These are phyloP conservation scores for Globisporangium acanthophoron DNA, from an alignment of 352 stramenopile genomes.

Conservation along the genomic window DNA sequence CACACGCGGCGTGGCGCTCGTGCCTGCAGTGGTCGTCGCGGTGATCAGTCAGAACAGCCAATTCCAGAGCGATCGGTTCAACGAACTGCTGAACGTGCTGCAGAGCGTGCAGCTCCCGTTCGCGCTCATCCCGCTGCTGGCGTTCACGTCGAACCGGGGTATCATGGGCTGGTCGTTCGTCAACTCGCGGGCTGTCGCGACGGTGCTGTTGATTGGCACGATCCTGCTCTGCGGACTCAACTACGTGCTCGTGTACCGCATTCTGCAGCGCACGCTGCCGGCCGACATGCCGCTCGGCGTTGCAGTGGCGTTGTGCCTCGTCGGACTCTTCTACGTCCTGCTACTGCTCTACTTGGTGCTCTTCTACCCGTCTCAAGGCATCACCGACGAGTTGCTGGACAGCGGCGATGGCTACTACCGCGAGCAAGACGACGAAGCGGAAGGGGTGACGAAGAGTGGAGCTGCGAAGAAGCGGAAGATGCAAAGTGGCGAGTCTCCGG, in stretches of 20 bases:
- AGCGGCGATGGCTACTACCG: background rate
- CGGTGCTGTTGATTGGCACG: constrained; percentile 31
- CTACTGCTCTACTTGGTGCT: constrained; percentile 57
- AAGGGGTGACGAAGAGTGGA: background rate
- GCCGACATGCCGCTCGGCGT: constrained; percentile 20
- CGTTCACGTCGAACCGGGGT: constrained; percentile 50
- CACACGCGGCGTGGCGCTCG: constrained; percentile 81
- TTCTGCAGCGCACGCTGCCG: constrained; percentile 32
- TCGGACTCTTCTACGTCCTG: constrained; percentile 27
- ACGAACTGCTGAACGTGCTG: constrained; percentile 82
- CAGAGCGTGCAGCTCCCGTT: constrained; percentile 88
- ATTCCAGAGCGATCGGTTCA: constrained; percentile 61
- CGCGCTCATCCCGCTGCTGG: constrained; percentile 74
- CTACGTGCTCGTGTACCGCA: constrained; percentile 53
- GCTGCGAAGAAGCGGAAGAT: background rate
- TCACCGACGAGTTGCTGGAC: background rate
- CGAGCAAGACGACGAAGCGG: background rate
- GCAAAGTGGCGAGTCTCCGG: background rate
- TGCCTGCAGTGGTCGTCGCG: constrained; percentile 70
- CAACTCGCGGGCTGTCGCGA: constrained; percentile 25
- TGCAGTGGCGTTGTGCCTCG: constrained; percentile 11
- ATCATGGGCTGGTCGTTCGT: constrained; percentile 67
- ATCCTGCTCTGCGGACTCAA: constrained; percentile 56
- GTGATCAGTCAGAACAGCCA: constrained; percentile 48
- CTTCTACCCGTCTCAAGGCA: constrained; percentile 25